Evolutionary conservation across 139 green algal species (phyloP), one percentile per base, ranked within the genome.

Genomic region (Chlorella sorokiniana): DNA sequence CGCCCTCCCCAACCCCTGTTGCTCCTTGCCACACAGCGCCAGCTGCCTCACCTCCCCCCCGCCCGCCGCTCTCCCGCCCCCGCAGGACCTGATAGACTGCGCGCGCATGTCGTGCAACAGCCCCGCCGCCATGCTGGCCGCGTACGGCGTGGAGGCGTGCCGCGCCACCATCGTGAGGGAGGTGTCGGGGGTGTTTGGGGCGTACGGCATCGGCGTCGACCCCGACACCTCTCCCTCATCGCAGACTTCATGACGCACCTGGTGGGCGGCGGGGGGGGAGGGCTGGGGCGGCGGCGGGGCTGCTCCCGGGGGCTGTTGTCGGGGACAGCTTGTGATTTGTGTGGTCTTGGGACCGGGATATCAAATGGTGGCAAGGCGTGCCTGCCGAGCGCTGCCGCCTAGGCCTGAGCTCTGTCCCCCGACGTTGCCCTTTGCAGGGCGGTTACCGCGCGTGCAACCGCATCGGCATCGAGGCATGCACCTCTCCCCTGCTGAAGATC

Each of bases 141-240:
- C 89, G 0, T 96, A 94, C 71, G 97, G 97, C n/a, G 95, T 99
- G 37, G 97, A 99, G 86, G 97, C 97, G 1, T 95, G 95, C 25
- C 87, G 97, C 14, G 91, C 90, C 2, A 96, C 92, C 20, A 92
- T 99, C 18, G 84, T 99, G 75, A 79, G 77, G 27, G 97, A 99
- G 89, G 76, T 84, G 74, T 38, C 42, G 31, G 44, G 69, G 3
- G 97, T 99, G 62, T 99, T 99, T 83, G 94, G 90, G 14, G 96
- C 93, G 3, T 99, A 99, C 85, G 97, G 97, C 71, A 99, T 99
- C 62, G 92, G 84, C 2, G 97, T 99, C 1, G 95, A 99, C 88
- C 82, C 89, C 92, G 97, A 37, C 97, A 99, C 91, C 85, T 99
- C 31, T 85, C 81, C 23, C 89, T 99, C 20, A 96, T 99, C 41